A percentile compares a stretch with the other conserved stretches of the same genome.
These are phyloP conservation scores for Chlorella sp. DNA, from an alignment of 139 green algal genomes.

Conservation along the genomic window DNA sequence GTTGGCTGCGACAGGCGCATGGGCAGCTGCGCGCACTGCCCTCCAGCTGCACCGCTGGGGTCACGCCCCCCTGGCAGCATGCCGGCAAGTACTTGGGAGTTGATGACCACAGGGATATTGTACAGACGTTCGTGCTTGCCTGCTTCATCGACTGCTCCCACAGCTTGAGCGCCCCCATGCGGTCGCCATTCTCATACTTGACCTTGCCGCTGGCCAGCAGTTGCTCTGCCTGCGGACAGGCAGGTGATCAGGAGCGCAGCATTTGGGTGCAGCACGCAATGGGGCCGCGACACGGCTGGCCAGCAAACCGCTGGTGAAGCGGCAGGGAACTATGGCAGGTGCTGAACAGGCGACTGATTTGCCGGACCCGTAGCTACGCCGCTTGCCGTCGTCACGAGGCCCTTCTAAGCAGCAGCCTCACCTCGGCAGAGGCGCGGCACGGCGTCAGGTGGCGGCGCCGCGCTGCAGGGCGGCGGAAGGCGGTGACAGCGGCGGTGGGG, in stretches of 20 bases:
- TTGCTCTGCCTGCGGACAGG: conserved; percentile 41
- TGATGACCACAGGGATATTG: too few species aligned
- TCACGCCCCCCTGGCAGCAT: background rate
- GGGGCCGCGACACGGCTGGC: too few species aligned
- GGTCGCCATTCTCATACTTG: conserved; percentile 72
- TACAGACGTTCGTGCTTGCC: too few species aligned
- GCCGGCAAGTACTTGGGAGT: background rate
- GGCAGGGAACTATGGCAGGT: too few species aligned
- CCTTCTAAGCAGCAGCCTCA: background rate
- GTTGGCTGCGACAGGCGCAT: background rate
- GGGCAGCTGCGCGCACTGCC: background rate
- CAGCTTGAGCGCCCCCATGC: conserved; percentile 72
- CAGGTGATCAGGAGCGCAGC: too few species aligned
- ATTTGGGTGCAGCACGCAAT: too few species aligned
- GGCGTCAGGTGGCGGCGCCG: conserved; percentile 1
- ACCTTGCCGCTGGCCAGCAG: conserved; percentile 50
- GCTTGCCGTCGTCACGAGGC: background rate
- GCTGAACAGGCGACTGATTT: too few species aligned
- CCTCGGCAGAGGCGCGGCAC: conserved; percentile 29
- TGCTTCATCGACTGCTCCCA: conserved; percentile 68
- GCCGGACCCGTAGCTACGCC: too few species aligned
- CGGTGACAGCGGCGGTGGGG: background rate
- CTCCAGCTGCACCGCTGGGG: background rate
- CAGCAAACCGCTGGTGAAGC: too few species aligned
- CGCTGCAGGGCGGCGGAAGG: conserved; percentile 4